Evolutionary conservation across 306 rosid species (phyloP), one percentile per base, ranked within the genome.

Genomic region (Bauhinia variegata): DNA sequence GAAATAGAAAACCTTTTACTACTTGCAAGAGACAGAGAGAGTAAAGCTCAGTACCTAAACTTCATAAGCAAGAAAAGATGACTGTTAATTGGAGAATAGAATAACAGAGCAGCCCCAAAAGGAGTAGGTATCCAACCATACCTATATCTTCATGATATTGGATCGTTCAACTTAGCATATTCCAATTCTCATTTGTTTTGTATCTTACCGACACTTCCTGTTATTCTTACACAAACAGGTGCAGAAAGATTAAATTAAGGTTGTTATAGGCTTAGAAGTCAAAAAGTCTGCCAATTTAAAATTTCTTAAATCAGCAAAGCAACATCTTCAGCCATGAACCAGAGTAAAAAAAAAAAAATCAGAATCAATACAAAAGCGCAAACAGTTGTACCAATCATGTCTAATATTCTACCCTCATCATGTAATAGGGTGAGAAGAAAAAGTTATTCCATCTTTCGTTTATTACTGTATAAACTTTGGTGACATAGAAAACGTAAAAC

Each of bases 51-150:
- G 43, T 61, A 50, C n/a, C n/a, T 38, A 61, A 49, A 41, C n/a
- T 41, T 39, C 30, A 44, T 58, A 51, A 44, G 31, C 33, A 38
- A 58, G 36, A 64, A 48, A 73, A 53, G 47, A 51, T 14, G 42
- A n/a, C 42, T 14, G 36, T 5, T 17, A 15, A 34, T 44, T 31
- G 39, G 57, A 70, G 49, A 55, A 28, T 52, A 17, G 11, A 41
- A 6, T 58, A 41, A 6, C 52, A 50, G 4, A 33, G 75, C 8
- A 57, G 71, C 36, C 51, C 18, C 4, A 6, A 58, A 44, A 23
- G 50, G 56, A 73, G 78, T 60, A 12, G 91, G 62, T 81, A 50
- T 71, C 78, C 75, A 56, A 72, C 76, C 82, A 49, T 60, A 63
- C 65, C 70, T 61, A 60, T 54, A 59, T 55, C 60, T 65, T 72